Base-by-base conservation (phyloP, 2,329 filamentous ascomycete genomes). In the Colletotrichum melonis region DNA sequence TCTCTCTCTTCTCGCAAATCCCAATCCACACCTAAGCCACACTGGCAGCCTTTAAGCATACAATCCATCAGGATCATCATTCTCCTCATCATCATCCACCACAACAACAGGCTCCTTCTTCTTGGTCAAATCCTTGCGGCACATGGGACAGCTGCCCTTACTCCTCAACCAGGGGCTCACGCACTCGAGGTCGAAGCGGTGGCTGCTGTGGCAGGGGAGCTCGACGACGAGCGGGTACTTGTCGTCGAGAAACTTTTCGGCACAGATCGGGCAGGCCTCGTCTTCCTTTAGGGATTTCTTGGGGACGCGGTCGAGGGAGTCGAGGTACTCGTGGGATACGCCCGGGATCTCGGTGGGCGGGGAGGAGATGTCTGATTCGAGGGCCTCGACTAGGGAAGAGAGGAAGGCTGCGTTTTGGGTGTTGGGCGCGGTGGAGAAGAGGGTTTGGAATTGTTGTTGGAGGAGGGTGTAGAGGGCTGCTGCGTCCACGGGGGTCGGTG, bases 131-230 rank as follows among this genome's bases (percentile, higher is more conserved):
- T 91, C 89, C 79, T 88, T 86, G 73, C 91, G 83, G 80, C 91
- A 92, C 83, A 92, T 84, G 52, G 91, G 91, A 79, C 91, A 92
- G 38, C 86, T 91, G 49, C 91, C 91, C 81, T 92, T 91, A 77
- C 89, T 87, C 79, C 87, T 83, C 79, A 93, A 79, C 91, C 91
- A 93, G 7, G 91, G 91, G 4, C 87, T 88, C 2, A 92, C 90
- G 77, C 91, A 93, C 82, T 93, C 91, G n/a, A 92, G 81, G 77
- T 93, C 91, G 78, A 91, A 92, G 63, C 82, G 82, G 80, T 93
- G 91, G 54, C 80, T 83, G 38, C 84, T 85, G 77, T 90, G 84
- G 79, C 91, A 93, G 54, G 90, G 90, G 78, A 93, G 84, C 83
- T 91, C 87, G 32, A 92, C 91, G 14, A 92, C 90, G 2, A 93